Base-by-base conservation (phyloP, 2,329 filamentous ascomycete species). In the Aspergillus ruber region DNA sequence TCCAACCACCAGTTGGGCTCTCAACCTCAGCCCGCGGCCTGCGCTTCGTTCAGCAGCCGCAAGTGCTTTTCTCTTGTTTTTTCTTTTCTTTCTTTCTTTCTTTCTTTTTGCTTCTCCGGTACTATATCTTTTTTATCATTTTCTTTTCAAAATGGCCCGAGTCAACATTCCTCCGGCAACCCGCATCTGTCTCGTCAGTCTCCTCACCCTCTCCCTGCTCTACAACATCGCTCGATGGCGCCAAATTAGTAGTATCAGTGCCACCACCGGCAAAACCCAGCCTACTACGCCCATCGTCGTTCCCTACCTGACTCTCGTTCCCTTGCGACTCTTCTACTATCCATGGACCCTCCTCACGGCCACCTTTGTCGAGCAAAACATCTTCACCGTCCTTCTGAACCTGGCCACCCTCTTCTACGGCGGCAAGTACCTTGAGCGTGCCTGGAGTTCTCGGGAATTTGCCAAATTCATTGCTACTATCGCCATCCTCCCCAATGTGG, bases 91-190 rank as follows among this genome's bases (percentile, higher is more conserved):
- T 32, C 17, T 39, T 35, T 13, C 20, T n/a, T 23, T 18, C 15
- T 27, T n/a, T 21, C 9, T 21, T 40, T 43, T 33, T 21, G 17
- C 27, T 35, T 29, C 41, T 46, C 38, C 13, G 6, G 8, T 29
- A 36, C 3, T 36, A 17, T 36, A 8, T 17, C 17, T 13, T 18
- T 9, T 36, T 17, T 6, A 15, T 36, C 4, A 21, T 17, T n/a
- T 8, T 36, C 17, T 13, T 17, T 29, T 43, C 65, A 86, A 61
- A 53, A 81, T 95, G 89, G 80, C 84, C 46, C 85, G 91, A 75
- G 79, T 96, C 72, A 96, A 94, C 64, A 85, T 97, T 54, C 93
- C 93, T 50, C 91, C 93, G 25, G 82, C 95, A 57, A 97, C 93
- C 42, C 85, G 93, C 54, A 82, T 81, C 59, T 78, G 91, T 47